Conservation (phyloP, 495 filamentous ascomycete species). For the Cercophora scortea region DNA sequence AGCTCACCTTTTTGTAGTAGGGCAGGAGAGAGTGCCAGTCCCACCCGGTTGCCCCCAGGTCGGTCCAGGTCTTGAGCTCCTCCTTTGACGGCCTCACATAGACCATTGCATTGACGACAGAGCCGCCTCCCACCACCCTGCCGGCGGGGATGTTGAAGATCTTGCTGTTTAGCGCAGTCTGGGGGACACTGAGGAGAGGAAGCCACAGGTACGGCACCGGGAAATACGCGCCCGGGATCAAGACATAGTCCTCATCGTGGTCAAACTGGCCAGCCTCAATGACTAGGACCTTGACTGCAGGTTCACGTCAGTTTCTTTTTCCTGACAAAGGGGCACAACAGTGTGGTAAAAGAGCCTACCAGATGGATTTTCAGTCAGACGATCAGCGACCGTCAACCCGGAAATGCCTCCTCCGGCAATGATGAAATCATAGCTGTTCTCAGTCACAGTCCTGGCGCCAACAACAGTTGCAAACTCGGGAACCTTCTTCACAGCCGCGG, state of each 20-base stretch:
- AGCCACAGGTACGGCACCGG: conserved; percentile 5
- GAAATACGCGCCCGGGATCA: conserved; percentile 2
- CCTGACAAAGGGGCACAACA: neutral
- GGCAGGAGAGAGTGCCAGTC: conserved; percentile 32
- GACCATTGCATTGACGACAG: conserved; percentile 38
- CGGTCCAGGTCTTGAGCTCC: conserved; percentile 32
- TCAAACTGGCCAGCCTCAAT: conserved; percentile 7
- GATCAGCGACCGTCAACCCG: conserved; percentile 5
- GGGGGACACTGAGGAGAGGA: conserved; percentile 2
- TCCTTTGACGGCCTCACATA: conserved; percentile 26
- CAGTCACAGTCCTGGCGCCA: neutral
- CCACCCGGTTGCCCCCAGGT: conserved; percentile 27
- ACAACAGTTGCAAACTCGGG: neutral
- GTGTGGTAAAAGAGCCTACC: neutral
- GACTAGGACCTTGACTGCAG: conserved; percentile 3
- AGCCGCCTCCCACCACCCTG: conserved; percentile 34
- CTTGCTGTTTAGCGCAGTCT: conserved; percentile 24
- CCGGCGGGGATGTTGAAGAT: conserved; percentile 21
- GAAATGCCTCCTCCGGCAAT: conserved; percentile 2
- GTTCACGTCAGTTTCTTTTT: neutral
- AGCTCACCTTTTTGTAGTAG: conserved; percentile 25
- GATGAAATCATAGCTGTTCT: conserved; percentile 3
- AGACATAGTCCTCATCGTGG: neutral
- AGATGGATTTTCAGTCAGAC: conserved; percentile 5
- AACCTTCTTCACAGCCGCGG: neutral